Conservation (phyloP, 345 rosid genomes). For the Eucalyptus sp. region DNA sequence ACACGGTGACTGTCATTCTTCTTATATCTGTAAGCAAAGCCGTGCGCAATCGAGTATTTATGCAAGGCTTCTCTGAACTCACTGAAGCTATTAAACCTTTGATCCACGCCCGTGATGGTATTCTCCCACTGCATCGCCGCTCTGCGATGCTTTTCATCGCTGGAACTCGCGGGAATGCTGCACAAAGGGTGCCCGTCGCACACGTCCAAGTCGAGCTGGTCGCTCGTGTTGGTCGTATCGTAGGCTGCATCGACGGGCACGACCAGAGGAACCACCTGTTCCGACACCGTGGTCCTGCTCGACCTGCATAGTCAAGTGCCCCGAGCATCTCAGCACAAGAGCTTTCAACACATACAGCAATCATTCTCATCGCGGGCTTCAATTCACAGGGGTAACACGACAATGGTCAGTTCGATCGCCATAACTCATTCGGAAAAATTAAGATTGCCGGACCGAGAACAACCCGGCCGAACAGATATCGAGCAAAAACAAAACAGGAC, state of each 20-base stretch:
- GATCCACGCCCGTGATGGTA: constrained; percentile 83
- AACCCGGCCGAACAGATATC: neutral
- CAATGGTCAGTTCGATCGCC: neutral
- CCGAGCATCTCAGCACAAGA: neutral
- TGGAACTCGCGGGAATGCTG: constrained; percentile 13
- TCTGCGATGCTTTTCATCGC: constrained; percentile 38
- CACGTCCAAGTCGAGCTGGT: constrained; percentile 9
- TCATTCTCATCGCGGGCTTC: neutral
- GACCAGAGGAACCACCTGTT: constrained; percentile 36
- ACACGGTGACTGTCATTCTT: constrained; percentile 89
- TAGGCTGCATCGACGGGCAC: constrained; percentile 23
- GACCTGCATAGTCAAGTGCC: constrained; percentile 32
- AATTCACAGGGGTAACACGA: neutral
- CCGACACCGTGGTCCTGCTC: constrained; percentile 54
- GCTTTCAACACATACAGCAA: neutral
- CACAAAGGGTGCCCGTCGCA: constrained; percentile 27
- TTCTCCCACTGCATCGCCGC: constrained; percentile 85
- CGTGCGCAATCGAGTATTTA: constrained; percentile 79
- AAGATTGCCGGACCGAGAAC: neutral
- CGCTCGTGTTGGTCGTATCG: constrained; percentile 5
- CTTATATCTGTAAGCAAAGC: constrained; percentile 85
- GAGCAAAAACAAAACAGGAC: neutral
- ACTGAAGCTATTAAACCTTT: constrained; percentile 63
- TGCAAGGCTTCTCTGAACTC: constrained; percentile 92
- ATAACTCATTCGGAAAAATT: neutral